Conservation (phyloP, 352 stramenopile genomes). For the Phytophthora sansomeana region DNA sequence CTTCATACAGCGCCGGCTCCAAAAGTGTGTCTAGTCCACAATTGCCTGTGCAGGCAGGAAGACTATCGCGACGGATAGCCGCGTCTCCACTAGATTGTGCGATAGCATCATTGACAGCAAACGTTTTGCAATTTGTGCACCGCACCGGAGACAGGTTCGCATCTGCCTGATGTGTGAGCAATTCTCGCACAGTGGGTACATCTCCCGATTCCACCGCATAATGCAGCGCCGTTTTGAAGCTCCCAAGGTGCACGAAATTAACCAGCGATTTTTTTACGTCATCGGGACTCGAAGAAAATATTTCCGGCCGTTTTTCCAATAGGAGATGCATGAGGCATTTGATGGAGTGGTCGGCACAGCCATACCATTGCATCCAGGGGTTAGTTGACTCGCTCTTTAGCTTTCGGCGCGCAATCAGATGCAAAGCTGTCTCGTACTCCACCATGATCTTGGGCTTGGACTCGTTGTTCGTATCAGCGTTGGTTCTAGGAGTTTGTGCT, state of each 20-base stretch:
- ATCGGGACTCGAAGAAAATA: conserved; percentile 29
- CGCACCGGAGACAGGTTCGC: conserved; percentile 61
- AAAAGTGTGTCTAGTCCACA: conserved; percentile 51
- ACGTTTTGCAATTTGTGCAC: conserved; percentile 51
- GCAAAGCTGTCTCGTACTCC: conserved; percentile 58
- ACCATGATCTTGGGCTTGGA: conserved; percentile 38
- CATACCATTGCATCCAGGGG: conserved; percentile 52
- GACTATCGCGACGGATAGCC: conserved; percentile 12
- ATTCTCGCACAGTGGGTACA: conserved; percentile 40
- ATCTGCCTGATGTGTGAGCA: conserved; percentile 51
- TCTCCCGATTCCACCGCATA: conserved; percentile 63
- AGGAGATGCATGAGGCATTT: conserved; percentile 61
- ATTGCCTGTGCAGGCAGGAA: conserved; percentile 31
- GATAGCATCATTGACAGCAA: conserved; percentile 27
- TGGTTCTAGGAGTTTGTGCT: neutral
- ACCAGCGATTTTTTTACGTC: conserved; percentile 40
- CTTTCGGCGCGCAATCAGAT: conserved; percentile 55
- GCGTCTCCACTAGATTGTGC: conserved; percentile 5
- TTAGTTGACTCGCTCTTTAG: conserved; percentile 44
- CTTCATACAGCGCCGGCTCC: conserved; percentile 54
- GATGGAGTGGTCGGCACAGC: conserved; percentile 20
- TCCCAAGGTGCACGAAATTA: conserved; percentile 56
- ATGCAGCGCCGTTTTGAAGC: conserved; percentile 65
- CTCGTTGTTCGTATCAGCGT: neutral
- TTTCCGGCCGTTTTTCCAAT: conserved; percentile 42